Conservation (phyloP, 2,329 filamentous ascomycete genomes). For the Colletotrichum sp. region DNA sequence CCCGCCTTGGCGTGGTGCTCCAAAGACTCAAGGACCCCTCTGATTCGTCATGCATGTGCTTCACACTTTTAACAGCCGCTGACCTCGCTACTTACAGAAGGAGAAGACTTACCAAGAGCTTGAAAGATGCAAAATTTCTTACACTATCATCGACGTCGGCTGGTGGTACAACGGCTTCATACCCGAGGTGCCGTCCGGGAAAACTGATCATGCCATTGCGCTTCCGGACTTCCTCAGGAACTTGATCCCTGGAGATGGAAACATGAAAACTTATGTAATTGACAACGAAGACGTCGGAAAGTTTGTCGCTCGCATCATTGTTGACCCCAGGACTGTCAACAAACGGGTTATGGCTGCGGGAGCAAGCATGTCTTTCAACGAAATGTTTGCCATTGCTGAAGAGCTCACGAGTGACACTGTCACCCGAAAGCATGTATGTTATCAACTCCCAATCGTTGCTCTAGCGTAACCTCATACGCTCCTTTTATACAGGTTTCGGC, state of each 20-base stretch:
- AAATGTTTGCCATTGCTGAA: not conserved
- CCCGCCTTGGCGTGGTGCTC: no score
- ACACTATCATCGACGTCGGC: not conserved
- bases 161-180: not conserved
- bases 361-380: not conserved
- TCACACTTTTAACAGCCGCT: fast-evolving
- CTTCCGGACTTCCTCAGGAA: not conserved
- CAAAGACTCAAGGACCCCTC: no score
- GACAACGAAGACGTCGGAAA: not conserved
- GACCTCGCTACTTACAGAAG: not conserved
- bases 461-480: fast-evolving
- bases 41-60: no score
- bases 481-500: not conserved
- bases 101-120: not conserved
- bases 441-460: not conserved
- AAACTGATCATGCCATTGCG: not conserved
- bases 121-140: fast-evolving
- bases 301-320: not conserved
- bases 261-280: not conserved
- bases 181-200: not conserved
- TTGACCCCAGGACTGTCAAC: not conserved
- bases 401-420: fast-evolving
- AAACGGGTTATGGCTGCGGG: not conserved
- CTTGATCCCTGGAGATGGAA: not conserved
- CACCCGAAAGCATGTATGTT: not conserved